Base-by-base conservation (phyloP, 2,329 filamentous ascomycete species). In the Cercospora sojina region DNA sequence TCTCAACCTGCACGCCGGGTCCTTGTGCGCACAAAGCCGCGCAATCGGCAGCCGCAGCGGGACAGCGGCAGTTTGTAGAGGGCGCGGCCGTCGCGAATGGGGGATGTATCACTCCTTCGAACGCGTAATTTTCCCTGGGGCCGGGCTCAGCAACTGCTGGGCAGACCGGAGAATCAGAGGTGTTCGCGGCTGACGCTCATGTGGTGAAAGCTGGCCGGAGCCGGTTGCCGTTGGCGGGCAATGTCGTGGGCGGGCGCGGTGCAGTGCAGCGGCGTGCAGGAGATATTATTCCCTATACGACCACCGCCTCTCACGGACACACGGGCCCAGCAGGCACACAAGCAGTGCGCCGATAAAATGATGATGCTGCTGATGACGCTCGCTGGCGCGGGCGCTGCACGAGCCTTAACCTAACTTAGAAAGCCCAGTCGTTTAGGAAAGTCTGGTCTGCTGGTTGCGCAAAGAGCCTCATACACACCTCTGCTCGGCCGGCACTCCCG, bases 1-100 rank as follows among this genome's bases (percentile, higher is more conserved):
- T 16, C 51, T 66, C 59, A 29, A 55, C 53, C 57, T 59, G 56
- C 23, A 32, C 47, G 67, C 60, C 57, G 62, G 61, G 47, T 56
- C 56, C 38, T 55, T 55, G 23, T 65, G 20, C 27, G n/a, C 53
- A 55, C 51, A 32, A 27, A 47, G 58, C 49, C 38, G 57, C 58
- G 51, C 27, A 57, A 12, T 59, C 32, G 20, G 29, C 31, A 29
- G 63, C 35, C 29, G 32, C 31, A 43, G 63, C 29, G 31, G 20
- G 32, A 43, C n/a, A 23, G 38, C 23, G 18, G 31, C 27, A 41
- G 31, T n/a, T 47, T 38, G n/a, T 25, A 27, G 38, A 41, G 32
- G 57, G 31, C 16, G 35, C 13, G 23, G 20, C 25, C 25, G 51
- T 56, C 51, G 51, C n/a, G 51, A 18, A 29, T n/a, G 51, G 25